These are phyloP conservation scores for Fonsecaea erecta DNA, from an alignment of 2,329 filamentous ascomycete species.

Conservation along the genomic window DNA sequence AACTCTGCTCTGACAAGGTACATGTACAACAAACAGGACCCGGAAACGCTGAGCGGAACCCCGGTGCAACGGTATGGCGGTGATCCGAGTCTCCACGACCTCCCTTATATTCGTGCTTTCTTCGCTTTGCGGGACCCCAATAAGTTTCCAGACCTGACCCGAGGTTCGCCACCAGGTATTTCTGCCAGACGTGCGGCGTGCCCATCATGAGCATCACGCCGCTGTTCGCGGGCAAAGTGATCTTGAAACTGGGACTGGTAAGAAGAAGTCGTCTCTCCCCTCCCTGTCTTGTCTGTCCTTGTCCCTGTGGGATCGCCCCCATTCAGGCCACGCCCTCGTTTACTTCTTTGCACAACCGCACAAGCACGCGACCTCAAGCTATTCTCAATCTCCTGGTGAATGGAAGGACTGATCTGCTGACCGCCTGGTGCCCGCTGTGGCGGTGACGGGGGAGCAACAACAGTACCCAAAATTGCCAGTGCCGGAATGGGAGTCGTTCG, in stretches of 20 bases:
- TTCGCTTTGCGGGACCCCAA: no score
- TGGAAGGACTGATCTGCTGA: background rate
- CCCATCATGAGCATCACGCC: slow-evolving; percentile 54
- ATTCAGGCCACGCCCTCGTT: no score
- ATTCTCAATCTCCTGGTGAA: background rate
- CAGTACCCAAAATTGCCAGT: slow-evolving; percentile 32
- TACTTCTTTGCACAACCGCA: no score
- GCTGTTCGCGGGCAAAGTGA: slow-evolving; percentile 48
- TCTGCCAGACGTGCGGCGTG: slow-evolving; percentile 55
- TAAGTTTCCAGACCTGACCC: background rate
- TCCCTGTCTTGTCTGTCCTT: background rate
- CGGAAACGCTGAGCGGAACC: slow-evolving; percentile 53
- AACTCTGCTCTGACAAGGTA: background rate
- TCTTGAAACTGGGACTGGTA: slow-evolving; percentile 57
- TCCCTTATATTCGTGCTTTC: no score
- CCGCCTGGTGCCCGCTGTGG: background rate
- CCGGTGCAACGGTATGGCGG: slow-evolving; percentile 40
- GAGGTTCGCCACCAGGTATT: slow-evolving; percentile 42
- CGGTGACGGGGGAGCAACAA: background rate
- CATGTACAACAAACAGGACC: slow-evolving; percentile 41
- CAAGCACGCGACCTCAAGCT: no score
- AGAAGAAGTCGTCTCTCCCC: background rate
- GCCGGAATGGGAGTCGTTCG: slow-evolving; percentile 37
- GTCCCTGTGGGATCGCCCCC: no score
- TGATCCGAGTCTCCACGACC: no score